Evolutionary conservation across 768 basidiomycete genomes (phyloP).

Genomic region (Tylopilus sp.): DNA sequence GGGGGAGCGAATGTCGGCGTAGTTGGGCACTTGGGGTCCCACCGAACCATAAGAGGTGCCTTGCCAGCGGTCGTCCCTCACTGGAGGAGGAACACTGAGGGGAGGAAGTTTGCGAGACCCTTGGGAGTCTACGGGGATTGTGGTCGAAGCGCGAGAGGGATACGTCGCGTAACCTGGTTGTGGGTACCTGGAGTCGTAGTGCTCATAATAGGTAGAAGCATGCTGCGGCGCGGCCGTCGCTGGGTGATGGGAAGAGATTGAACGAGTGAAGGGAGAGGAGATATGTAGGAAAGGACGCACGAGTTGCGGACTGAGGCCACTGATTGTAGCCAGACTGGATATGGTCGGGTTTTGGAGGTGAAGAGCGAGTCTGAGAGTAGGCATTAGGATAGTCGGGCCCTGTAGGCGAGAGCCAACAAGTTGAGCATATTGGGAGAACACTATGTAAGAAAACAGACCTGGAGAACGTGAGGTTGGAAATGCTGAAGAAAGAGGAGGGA

Average conservation of each 20-base stretch:
- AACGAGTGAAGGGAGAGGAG: slow-evolving; percentile 1
- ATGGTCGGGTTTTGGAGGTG: slow-evolving; percentile 58
- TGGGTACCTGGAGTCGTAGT: slow-evolving; percentile 50
- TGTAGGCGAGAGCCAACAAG: slow-evolving; percentile 50
- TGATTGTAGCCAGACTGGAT: slow-evolving; percentile 47
- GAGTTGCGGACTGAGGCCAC: slow-evolving; percentile 33
- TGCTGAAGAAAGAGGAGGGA: slow-evolving; percentile 80
- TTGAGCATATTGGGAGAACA: slow-evolving; percentile 57
- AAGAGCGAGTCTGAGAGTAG: slow-evolving; percentile 63
- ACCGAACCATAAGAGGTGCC: slow-evolving; percentile 37
- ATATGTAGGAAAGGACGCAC: slow-evolving; percentile 31
- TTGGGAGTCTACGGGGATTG: slow-evolving; percentile 43
- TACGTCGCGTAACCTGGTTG: slow-evolving; percentile 42
- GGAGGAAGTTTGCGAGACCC: slow-evolving; percentile 62
- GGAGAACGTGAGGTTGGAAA: slow-evolving; percentile 89
- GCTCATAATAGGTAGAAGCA: slow-evolving; percentile 50
- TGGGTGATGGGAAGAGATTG: slow-evolving; percentile 5
- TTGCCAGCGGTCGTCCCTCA: slow-evolving; percentile 50
- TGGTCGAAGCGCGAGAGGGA: slow-evolving; percentile 46
- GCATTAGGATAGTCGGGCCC: slow-evolving; percentile 59
- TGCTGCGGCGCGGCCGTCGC: slow-evolving; percentile 45
- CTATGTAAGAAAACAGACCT: slow-evolving; percentile 71
- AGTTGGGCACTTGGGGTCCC: slow-evolving; percentile 35
- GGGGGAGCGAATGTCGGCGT: slow-evolving; percentile 55
- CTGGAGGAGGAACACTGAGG: slow-evolving; percentile 40